These are phyloP conservation scores for Phytophthora hybrid DNA, from an alignment of 352 stramenopile genomes.

Conservation along the genomic window DNA sequence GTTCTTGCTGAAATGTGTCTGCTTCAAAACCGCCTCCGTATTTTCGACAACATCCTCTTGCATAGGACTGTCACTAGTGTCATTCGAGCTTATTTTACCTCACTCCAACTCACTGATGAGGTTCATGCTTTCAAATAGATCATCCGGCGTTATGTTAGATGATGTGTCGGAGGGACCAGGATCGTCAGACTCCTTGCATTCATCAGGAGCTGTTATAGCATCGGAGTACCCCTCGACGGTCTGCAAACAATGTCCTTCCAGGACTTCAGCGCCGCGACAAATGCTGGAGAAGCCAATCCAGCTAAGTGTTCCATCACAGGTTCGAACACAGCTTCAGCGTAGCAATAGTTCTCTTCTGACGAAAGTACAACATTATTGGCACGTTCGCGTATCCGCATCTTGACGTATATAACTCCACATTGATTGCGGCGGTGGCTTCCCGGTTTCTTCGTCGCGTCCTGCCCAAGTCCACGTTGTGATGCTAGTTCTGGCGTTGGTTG, in stretches of 20 bases:
- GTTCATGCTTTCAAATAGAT: neutral
- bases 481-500: neutral
- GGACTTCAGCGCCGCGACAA: slow-evolving; percentile 1
- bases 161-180: neutral
- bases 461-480: neutral
- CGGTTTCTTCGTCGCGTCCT: neutral
- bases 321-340: slow-evolving; percentile 1
- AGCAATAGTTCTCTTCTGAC: slow-evolving; percentile 11
- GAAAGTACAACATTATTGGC: slow-evolving; percentile 2
- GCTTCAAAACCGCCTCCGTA: no score
- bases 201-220: neutral
- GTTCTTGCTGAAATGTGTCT: neutral
- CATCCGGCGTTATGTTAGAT: neutral
- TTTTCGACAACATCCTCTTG: no score
- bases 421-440: neutral
- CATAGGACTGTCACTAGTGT: no score
- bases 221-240: neutral
- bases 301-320: slow-evolving; percentile 5
- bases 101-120: neutral
- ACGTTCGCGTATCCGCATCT: neutral
- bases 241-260: slow-evolving; percentile 2
- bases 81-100: neutral
- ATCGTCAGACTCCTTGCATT: neutral
- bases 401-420: slow-evolving; percentile 8
- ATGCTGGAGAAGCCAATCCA: neutral